Conservation (phyloP, 495 filamentous ascomycete genomes). For the Neurospora pannonica region DNA sequence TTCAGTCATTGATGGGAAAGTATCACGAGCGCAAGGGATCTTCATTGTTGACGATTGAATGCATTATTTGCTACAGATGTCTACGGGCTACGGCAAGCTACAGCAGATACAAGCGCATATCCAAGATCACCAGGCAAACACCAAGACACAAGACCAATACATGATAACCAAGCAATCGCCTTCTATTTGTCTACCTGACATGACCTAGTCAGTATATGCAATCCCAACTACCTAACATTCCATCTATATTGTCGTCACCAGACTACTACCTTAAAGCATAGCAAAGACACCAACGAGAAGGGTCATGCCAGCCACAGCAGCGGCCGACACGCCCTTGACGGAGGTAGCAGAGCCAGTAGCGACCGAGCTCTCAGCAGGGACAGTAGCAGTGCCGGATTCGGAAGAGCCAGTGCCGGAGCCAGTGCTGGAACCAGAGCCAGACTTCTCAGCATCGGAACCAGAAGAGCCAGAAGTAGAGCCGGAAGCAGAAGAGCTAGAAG, state of each 20-base stretch:
- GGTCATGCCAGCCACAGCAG: constrained; percentile 9
- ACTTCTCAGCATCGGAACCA: constrained; percentile 8
- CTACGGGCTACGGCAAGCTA: not conserved
- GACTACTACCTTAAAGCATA: constrained; percentile 9
- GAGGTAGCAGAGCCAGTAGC: constrained; percentile 2
- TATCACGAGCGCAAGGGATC: not conserved
- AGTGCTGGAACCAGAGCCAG: constrained; percentile 9
- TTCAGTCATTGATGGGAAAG: not conserved
- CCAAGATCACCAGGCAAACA: not conserved
- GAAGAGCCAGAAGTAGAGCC: constrained; percentile 11
- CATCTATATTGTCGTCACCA: not conserved
- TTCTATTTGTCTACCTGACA: not conserved
- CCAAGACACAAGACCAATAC: not conserved
- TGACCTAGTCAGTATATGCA: not conserved
- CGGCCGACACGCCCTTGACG: constrained; percentile 9
- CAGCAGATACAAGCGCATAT: not conserved
- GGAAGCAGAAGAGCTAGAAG: constrained; percentile 4
- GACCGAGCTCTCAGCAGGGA: not conserved
- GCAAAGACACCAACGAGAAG: constrained; percentile 17
- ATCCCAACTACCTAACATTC: not conserved
- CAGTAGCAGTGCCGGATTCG: constrained; percentile 1
- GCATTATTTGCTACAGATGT: not conserved
- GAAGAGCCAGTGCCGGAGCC: constrained; percentile 10
- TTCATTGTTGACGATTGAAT: not conserved
- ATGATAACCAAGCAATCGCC: not conserved